phyloP scores from a whole-genome alignment of 208 protist species.

The Leishmania tropica region DNA sequence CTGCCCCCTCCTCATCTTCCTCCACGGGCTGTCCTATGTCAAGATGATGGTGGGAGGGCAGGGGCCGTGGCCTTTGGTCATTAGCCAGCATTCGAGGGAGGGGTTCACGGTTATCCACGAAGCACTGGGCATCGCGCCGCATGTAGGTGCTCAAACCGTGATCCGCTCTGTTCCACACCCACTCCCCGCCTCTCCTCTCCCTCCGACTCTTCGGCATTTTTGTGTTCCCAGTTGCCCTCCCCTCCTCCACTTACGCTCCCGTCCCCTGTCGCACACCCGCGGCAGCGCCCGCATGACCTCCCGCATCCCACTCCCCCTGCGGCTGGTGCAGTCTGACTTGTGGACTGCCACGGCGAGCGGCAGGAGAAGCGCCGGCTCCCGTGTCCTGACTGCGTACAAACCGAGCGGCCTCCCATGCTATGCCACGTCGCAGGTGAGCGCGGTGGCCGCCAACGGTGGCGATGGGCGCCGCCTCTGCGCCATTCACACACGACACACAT shows the following conservation, averaged over 20 bases:
- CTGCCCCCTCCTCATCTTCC: neutral
- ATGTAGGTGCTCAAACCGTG: neutral
- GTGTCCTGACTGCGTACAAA: slow-evolving; percentile 59
- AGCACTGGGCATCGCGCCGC: neutral
- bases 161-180: neutral
- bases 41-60: neutral
- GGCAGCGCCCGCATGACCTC: slow-evolving; percentile 35
- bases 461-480: slow-evolving; percentile 38
- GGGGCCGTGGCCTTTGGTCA: too few species aligned
- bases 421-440: slow-evolving; percentile 45
- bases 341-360: neutral
- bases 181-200: slow-evolving; percentile 8
- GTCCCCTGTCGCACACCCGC: neutral
- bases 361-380: neutral
- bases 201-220: neutral
- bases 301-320: slow-evolving; percentile 53
- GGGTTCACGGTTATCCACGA: neutral
- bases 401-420: slow-evolving; percentile 68
- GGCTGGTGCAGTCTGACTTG: slow-evolving; percentile 44
- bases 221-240: neutral
- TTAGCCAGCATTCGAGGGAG: neutral
- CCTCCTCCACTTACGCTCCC: neutral
- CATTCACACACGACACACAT: slow-evolving; percentile 21
- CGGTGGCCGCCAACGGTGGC: slow-evolving; percentile 2
- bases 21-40: neutral